Conservation (phyloP, 306 rosid genomes). For the Trifolium pratense region DNA sequence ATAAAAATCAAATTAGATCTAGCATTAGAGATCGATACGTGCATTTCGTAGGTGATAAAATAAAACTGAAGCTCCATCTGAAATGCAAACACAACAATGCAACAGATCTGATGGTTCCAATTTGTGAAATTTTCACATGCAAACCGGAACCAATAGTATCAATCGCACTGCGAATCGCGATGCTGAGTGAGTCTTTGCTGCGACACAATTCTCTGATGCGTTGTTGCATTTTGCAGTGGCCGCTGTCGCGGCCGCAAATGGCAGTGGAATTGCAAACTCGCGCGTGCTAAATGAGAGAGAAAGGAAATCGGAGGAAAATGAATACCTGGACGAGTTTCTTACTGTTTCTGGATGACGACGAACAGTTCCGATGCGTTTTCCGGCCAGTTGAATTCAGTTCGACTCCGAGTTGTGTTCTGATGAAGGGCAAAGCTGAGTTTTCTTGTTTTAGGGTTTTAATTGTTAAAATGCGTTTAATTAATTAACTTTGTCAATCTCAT, state of each 20-base stretch:
- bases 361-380: background rate
- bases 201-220: background rate
- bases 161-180: background rate
- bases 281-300: background rate
- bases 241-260: background rate
- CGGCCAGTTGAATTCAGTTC: background rate
- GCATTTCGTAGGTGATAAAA: slow-evolving; percentile 23
- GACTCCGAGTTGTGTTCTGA: background rate
- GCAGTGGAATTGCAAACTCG: background rate
- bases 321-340: background rate
- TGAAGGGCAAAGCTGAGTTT: slow-evolving; percentile 1
- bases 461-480: background rate
- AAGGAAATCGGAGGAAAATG: background rate
- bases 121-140: background rate
- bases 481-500: background rate
- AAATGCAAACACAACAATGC: background rate
- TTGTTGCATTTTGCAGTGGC: background rate
- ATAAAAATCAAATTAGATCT: background rate
- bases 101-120: slow-evolving; percentile 31
- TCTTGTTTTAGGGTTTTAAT: background rate
- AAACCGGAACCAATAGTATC: no score
- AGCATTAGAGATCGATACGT: background rate
- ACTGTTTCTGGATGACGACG: background rate
- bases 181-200: background rate
- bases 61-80: slow-evolving; percentile 3